Conservation (phyloP, 106 monocot genomes). For the Dioscorea dumetorum region DNA sequence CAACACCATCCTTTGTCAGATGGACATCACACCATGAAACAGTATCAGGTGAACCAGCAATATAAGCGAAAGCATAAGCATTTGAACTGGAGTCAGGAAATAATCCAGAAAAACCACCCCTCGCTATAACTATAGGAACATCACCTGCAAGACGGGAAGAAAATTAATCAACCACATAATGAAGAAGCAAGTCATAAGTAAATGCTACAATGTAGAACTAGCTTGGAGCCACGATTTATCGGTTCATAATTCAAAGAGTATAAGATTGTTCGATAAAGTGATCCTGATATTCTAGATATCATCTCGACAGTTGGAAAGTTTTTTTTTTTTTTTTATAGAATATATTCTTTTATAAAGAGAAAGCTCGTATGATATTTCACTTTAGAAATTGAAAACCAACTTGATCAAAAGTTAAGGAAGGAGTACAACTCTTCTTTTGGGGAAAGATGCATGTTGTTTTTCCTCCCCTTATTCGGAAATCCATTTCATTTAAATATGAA, state of each 20-base stretch:
- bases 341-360: too few species aligned
- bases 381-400: too few species aligned
- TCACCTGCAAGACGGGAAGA: constrained; percentile 26
- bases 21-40: constrained; percentile 49
- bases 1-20: constrained; percentile 44
- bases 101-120: constrained; percentile 57
- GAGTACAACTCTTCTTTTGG: too few species aligned
- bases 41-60: constrained; percentile 5
- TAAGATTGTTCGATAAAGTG: too few species aligned
- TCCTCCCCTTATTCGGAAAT: too few species aligned
- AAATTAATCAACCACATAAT: not conserved
- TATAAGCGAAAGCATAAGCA: constrained; percentile 14
- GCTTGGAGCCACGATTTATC: not conserved
- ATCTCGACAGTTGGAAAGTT: too few species aligned
- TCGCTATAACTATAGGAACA: constrained; percentile 31
- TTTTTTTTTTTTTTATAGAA: too few species aligned
- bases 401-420: too few species aligned
- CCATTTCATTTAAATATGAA: too few species aligned
- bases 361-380: too few species aligned
- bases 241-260: not conserved
- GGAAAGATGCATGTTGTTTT: too few species aligned
- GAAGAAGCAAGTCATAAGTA: not conserved
- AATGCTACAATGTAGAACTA: not conserved
- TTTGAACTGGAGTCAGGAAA: constrained; percentile 44
- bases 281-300: too few species aligned